phyloP scores from a whole-genome alignment of 768 basidiomycete genomes.

The Collybia sp. region DNA sequence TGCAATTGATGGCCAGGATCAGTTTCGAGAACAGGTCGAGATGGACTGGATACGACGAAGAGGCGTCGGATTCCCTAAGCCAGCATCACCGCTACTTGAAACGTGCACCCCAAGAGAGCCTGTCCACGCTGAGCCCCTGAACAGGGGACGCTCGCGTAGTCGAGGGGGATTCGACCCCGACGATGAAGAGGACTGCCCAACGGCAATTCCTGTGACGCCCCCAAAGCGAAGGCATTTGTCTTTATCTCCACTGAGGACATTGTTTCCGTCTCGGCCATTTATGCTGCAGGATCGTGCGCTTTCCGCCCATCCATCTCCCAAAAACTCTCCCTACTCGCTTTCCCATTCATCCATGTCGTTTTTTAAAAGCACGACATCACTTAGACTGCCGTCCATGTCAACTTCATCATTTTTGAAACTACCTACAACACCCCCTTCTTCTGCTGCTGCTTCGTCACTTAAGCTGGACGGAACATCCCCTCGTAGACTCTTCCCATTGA shows the following conservation, averaged over 20 bases:
- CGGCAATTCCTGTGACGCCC: slow-evolving; percentile 4
- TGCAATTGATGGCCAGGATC: slow-evolving; percentile 4
- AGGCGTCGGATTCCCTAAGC: slow-evolving; percentile 27
- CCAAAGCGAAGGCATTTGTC: slow-evolving; percentile 36
- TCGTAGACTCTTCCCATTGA: slow-evolving; percentile 31
- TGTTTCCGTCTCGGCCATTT: slow-evolving; percentile 37
- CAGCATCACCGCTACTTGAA: slow-evolving; percentile 3
- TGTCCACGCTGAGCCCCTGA: slow-evolving; percentile 10
- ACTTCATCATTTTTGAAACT: slow-evolving; percentile 30
- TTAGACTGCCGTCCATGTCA: slow-evolving; percentile 24
- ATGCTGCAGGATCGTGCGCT: slow-evolving; percentile 29
- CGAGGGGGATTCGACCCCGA: slow-evolving; percentile 25
- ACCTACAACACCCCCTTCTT: slow-evolving; percentile 20
- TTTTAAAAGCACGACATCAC: slow-evolving; percentile 42
- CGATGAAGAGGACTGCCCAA: slow-evolving; percentile 8
- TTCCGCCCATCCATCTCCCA: slow-evolving; percentile 36
- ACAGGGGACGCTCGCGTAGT: slow-evolving; percentile 21
- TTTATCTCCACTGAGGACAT: slow-evolving; percentile 40
- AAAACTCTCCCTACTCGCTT: slow-evolving; percentile 33
- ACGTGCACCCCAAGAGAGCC: neutral
- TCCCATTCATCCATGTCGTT: slow-evolving; percentile 29
- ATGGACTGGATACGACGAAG: slow-evolving; percentile 26
- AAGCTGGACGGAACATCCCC: slow-evolving; percentile 28
- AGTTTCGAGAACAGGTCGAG: slow-evolving; percentile 35
- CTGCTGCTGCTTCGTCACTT: slow-evolving; percentile 16